Evolutionary conservation across 2,329 filamentous ascomycete genomes (phyloP).

Genomic region (Xylaria sp.): DNA sequence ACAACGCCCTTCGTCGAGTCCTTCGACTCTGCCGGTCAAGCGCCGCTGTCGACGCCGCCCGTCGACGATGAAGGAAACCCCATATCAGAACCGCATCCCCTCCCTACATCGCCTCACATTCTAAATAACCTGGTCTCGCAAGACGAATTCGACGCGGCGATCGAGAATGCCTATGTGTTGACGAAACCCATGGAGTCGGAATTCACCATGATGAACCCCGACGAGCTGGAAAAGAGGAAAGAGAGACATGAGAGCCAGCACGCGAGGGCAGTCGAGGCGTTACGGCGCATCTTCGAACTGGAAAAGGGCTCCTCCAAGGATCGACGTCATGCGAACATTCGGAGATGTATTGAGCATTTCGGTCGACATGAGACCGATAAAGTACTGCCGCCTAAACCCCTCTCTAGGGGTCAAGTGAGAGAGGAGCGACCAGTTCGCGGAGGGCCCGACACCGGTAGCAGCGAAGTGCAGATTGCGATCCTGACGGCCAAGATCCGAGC

Average conservation of each 20-base stretch:
- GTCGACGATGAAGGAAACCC: conserved; percentile 57
- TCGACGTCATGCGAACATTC: conserved; percentile 81
- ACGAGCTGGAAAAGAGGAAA: conserved; percentile 49
- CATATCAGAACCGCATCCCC: conserved; percentile 53
- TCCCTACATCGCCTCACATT: conserved; percentile 62
- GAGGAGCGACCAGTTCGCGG: conserved; percentile 65
- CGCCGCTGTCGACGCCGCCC: conserved; percentile 50
- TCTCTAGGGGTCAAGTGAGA: conserved; percentile 56
- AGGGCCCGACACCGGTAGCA: conserved; percentile 93
- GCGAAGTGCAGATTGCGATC: conserved; percentile 97
- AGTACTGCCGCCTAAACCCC: conserved; percentile 70
- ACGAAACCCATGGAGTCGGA: conserved; percentile 64
- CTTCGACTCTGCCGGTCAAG: conserved; percentile 73
- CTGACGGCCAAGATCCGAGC: conserved; percentile 92
- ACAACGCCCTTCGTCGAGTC: conserved; percentile 86
- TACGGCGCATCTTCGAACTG: conserved; percentile 82
- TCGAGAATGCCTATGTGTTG: conserved; percentile 75
- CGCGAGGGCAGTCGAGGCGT: conserved; percentile 76
- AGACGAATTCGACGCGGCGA: conserved; percentile 72
- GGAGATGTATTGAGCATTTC: conserved; percentile 86
- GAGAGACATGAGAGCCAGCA: conserved; percentile 66
- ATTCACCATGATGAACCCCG: conserved; percentile 54
- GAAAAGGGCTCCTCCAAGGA: conserved; percentile 83
- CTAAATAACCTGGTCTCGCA: conserved; percentile 82
- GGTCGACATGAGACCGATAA: conserved; percentile 90